These are phyloP conservation scores for Pichia cactophila DNA, from an alignment of 1,139 yeast genomes.

Conservation along the genomic window DNA sequence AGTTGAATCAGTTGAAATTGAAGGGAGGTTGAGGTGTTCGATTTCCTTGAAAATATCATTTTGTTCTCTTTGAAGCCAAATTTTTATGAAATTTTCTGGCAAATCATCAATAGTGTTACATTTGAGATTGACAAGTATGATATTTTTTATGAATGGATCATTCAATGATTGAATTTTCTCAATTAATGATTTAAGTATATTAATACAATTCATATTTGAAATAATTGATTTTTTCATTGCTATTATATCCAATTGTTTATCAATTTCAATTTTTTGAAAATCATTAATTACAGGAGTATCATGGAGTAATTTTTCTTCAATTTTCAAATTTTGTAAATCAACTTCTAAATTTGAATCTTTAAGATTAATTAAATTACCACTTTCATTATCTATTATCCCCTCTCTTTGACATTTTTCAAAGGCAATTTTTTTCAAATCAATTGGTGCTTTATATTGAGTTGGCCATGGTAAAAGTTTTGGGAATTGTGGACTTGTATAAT, in stretches of 20 bases:
- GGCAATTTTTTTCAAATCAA: slow-evolving; percentile 46
- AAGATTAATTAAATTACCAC: slow-evolving; percentile 17
- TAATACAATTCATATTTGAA: slow-evolving; percentile 45
- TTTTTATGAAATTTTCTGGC: slow-evolving; percentile 41
- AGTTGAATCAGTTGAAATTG: neutral
- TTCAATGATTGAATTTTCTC: slow-evolving; percentile 14
- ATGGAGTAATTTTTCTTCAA: slow-evolving; percentile 26
- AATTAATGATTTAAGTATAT: slow-evolving; percentile 23
- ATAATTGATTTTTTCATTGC: slow-evolving; percentile 40
- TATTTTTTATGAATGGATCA: slow-evolving; percentile 28
- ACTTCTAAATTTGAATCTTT: slow-evolving; percentile 12
- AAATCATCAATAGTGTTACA: slow-evolving; percentile 25
- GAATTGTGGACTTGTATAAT: slow-evolving; percentile 34
- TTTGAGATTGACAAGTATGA: slow-evolving; percentile 37
- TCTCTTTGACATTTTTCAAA: slow-evolving; percentile 35
- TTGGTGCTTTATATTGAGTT: slow-evolving; percentile 75
- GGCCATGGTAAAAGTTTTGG: slow-evolving; percentile 64
- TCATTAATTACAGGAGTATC: slow-evolving; percentile 42
- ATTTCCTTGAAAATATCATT: slow-evolving; percentile 20
- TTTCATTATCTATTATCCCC: slow-evolving; percentile 27
- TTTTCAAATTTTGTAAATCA: slow-evolving; percentile 19
- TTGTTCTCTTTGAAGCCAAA: slow-evolving; percentile 27
- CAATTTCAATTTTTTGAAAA: slow-evolving; percentile 42
- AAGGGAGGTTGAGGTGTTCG: neutral
- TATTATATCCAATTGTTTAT: slow-evolving; percentile 36